Conservation (phyloP, 139 green algal species). For the Chara braunii region DNA sequence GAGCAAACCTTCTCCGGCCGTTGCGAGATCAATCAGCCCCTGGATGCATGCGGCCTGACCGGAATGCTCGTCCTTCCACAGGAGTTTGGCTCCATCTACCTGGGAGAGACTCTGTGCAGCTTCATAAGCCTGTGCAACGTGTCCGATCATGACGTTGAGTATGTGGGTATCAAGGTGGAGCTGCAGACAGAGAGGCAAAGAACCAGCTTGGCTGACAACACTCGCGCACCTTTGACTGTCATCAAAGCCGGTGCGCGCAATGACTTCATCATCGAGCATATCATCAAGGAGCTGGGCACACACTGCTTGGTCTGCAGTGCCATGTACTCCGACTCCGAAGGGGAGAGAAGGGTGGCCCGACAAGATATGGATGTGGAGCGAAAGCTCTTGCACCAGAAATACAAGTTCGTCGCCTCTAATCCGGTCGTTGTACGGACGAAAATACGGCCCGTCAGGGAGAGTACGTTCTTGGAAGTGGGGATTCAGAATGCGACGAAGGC, state of each 20-base stretch:
- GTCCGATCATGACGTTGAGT: neutral
- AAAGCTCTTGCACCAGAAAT: conserved; percentile 50
- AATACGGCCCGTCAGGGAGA: conserved; percentile 27
- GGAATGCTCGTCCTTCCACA: conserved; percentile 46
- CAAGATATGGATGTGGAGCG: conserved; percentile 45
- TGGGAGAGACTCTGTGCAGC: conserved; percentile 47
- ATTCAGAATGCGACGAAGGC: conserved; percentile 62
- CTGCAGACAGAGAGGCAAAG: conserved; percentile 43
- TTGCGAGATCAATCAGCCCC: conserved; percentile 10
- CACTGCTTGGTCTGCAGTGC: conserved; percentile 53
- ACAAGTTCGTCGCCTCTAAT: conserved; percentile 56
- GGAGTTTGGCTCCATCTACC: conserved; percentile 46
- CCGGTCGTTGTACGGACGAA: conserved; percentile 60
- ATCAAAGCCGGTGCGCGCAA: conserved; percentile 47
- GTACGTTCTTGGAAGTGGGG: conserved; percentile 58
- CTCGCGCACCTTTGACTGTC: conserved; percentile 15
- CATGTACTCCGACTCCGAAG: conserved; percentile 44
- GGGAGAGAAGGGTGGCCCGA: too few relatives aligned
- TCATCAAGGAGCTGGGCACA: conserved; percentile 54
- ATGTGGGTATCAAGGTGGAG: conserved; percentile 39
- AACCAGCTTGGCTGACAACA: conserved; percentile 32
- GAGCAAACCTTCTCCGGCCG: neutral
- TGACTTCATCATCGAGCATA: conserved; percentile 53
- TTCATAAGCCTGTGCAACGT: conserved; percentile 47
- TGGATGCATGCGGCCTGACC: conserved; percentile 38